A percentile compares a stretch with the other conserved stretches of the same genome.
Evolutionary conservation across 2,329 filamentous ascomycete species (phyloP).

Genomic region (Pseudocercospora fijiensis): DNA sequence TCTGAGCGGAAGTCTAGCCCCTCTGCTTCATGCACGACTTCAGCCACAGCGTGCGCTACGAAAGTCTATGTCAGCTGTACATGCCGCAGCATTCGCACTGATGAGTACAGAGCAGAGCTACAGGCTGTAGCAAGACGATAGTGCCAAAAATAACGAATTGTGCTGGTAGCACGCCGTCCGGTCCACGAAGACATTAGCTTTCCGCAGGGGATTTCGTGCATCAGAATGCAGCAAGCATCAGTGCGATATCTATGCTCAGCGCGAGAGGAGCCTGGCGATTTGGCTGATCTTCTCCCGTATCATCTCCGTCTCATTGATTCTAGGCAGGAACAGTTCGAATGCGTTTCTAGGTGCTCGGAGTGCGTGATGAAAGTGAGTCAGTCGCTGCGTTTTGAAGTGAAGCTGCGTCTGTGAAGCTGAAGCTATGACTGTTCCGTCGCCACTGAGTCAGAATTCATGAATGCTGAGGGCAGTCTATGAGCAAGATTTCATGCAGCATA

Average conservation of each 20-base stretch:
- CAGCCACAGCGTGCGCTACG: constrained; percentile 3
- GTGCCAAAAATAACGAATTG: too few relatives aligned
- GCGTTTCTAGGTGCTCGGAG: not conserved
- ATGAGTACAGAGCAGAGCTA: not conserved
- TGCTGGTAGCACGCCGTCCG: too few relatives aligned
- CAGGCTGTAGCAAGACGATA: too few relatives aligned
- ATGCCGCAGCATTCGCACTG: not conserved
- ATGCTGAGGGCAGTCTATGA: not conserved
- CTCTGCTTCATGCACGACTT: not conserved
- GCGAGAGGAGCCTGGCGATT: not conserved
- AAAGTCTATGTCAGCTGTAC: constrained; percentile 3
- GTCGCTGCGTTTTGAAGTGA: not conserved
- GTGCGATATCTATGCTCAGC: not conserved
- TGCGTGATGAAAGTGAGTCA: not conserved
- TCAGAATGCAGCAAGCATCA: not conserved
- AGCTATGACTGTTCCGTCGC: not conserved
- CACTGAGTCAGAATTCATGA: not conserved
- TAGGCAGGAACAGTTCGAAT: too few relatives aligned
- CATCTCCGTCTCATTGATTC: too few relatives aligned
- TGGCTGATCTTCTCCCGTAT: too few relatives aligned
- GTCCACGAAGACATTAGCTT: too few relatives aligned
- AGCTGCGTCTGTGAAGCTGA: not conserved
- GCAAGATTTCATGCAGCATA: not conserved
- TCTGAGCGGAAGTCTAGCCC: not conserved
- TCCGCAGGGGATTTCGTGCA: not conserved